These are phyloP conservation scores for Arabidopsis hybrid DNA, from an alignment of 441 rosid genomes.

Conservation along the genomic window DNA sequence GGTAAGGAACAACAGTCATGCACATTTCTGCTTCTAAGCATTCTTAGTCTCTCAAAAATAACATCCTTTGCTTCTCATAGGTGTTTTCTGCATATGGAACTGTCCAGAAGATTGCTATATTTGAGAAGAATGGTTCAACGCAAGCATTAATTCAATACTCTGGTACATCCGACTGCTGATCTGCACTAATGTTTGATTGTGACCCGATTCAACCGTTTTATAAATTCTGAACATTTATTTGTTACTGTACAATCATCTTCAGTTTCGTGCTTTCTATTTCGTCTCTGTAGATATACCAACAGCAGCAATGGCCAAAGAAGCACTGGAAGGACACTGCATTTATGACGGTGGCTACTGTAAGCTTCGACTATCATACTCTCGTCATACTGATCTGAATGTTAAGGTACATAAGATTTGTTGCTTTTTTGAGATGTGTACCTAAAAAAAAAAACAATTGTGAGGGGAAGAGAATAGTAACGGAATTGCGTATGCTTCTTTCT, in stretches of 20 bases:
- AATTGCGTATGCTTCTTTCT: conserved; percentile 55
- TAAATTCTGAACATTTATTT: background rate
- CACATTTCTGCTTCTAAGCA: conserved; percentile 14
- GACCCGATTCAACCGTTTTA: conserved; percentile 1
- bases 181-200: conserved; percentile 17
- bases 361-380: conserved; percentile 99
- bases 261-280: conserved; percentile 5
- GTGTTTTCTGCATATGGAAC: conserved; percentile 95
- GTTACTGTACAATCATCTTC: conserved; percentile 4
- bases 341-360: conserved; percentile 99
- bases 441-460: conserved; percentile 36
- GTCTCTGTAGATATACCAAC: conserved; percentile 73
- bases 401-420: conserved; percentile 89
- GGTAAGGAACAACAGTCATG: conserved; percentile 51
- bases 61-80: conserved; percentile 46
- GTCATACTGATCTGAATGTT: conserved; percentile 99
- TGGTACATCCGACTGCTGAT: conserved; percentile 52
- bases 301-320: conserved; percentile 87
- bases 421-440: conserved; percentile 66
- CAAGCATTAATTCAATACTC: conserved; percentile 96
- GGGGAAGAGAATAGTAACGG: conserved; percentile 50
- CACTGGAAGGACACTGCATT: conserved; percentile 99
- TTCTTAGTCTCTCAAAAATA: conserved; percentile 12
- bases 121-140: conserved; percentile 97
- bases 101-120: conserved; percentile 95